Evolutionary conservation across 768 basidiomycete species (phyloP).

Genomic region (Serendipita vermifera): DNA sequence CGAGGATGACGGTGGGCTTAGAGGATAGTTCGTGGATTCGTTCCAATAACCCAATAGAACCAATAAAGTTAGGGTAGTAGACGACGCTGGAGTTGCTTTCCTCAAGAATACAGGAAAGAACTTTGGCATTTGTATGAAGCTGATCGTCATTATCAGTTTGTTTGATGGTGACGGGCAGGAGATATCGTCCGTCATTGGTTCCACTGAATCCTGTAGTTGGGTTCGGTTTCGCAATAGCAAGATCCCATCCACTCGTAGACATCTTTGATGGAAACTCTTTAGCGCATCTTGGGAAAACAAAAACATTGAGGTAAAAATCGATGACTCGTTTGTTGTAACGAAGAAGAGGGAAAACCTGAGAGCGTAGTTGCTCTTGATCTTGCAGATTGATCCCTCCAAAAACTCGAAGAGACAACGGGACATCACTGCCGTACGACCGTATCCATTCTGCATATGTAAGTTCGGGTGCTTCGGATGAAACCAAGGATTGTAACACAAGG

Average conservation of each 20-base stretch:
- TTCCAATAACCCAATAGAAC: slow-evolving; percentile 20
- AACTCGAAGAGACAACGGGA: slow-evolving; percentile 18
- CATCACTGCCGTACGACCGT: background rate
- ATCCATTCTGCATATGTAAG: slow-evolving; percentile 34
- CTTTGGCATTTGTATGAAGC: slow-evolving; percentile 34
- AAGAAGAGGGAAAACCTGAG: slow-evolving; percentile 26
- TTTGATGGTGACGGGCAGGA: slow-evolving; percentile 26
- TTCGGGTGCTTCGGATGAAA: slow-evolving; percentile 30
- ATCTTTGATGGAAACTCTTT: slow-evolving; percentile 37
- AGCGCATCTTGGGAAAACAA: slow-evolving; percentile 40
- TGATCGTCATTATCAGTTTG: slow-evolving; percentile 31
- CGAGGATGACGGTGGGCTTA: slow-evolving; percentile 35
- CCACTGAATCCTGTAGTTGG: slow-evolving; percentile 42
- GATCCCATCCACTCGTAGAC: slow-evolving; percentile 40
- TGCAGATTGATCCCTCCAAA: slow-evolving; percentile 33
- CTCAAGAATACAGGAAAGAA: slow-evolving; percentile 18
- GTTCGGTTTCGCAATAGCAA: slow-evolving; percentile 28
- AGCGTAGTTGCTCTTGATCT: slow-evolving; percentile 25
- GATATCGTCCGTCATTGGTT: slow-evolving; percentile 35
- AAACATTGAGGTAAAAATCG: slow-evolving; percentile 34
- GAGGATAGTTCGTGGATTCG: slow-evolving; percentile 26
- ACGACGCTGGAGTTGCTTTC: slow-evolving; percentile 17
- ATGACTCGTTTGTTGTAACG: slow-evolving; percentile 28
- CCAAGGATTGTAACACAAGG: slow-evolving; percentile 27
- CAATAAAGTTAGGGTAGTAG: background rate